Evolutionary conservation across 768 basidiomycete genomes (phyloP), one percentile per base, ranked within the genome.

Genomic region (Pleurotus djamor): DNA sequence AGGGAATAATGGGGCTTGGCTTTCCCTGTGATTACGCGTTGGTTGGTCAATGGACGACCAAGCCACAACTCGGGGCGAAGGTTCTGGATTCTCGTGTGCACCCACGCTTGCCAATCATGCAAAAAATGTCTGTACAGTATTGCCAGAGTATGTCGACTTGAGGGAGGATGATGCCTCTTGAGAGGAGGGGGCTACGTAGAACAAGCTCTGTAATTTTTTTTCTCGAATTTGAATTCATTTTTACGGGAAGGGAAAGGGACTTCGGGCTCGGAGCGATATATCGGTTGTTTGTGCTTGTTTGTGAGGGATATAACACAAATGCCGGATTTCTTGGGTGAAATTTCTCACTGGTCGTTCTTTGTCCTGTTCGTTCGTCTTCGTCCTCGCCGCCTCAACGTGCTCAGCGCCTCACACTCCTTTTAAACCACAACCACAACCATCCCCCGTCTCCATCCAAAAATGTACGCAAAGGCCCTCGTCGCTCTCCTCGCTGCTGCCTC

Each of bases 371-470:
- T 32, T 56, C 32, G 9, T 43, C 54, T 17, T 56, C 28, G 41
- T 17, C 54, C 54, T 56, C 54, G 54, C 54, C 54, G 41, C 54
- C 32, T 32, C 54, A 56, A 41, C 54, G 54, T 56, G 54, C 32
- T 56, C 12, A 4, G 33, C 54, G 28, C 54, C 37, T n/a, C 41
- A 56, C 54, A 56, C 41, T 56, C 54, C 45, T 56, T 56, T 56
- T 56, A 44, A 56, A 56, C 41, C 28, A 43, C n/a, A 56, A 44
- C 41, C 54, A 56, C 17, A 37, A 45, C 37, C 9, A 43, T 14
- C 41, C 14, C 54, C 54, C 38, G 17, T n/a, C 41, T 12, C 41
- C 12, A 41, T 4, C 41, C 21, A 43, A 56, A 43, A 41, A 43
- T 56, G 38, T 56, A 43, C 41, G 21, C 54, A 56, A 56, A 56